Evolutionary conservation across 2,329 filamentous ascomycete genomes (phyloP), one percentile per base, ranked within the genome.

Genomic region (Harringtonia aguacate): DNA sequence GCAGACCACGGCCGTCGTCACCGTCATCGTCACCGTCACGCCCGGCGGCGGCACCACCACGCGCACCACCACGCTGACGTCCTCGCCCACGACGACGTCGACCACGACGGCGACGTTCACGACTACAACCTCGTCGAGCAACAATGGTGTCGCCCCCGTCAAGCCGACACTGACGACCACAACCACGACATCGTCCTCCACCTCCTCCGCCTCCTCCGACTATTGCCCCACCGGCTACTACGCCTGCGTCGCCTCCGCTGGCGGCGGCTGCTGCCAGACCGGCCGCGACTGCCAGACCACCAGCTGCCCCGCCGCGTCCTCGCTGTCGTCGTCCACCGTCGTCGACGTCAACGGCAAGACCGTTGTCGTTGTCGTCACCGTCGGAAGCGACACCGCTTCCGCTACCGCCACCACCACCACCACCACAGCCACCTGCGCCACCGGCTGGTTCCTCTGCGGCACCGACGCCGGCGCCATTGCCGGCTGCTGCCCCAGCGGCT

Each of bases 191-290:
- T n/a, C n/a, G n/a, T n/a, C n/a, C 7, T 7, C 39, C 12, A 57
- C 68, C 2, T 68, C 73, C 38, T 52, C 59, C 41, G 65, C 65
- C 1, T 53, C 38, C 49, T 55, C 36, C 33, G 61, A 61, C 28
- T 68, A 73, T 53, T 97, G 90, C 54, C 90, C 90, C 0, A 89
- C 82, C 0, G 89, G 89, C 3, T 97, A 89, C 68, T 97, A 97
- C 61, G 82, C 86, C 41, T 97, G 90, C 62, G 77, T 81, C 3
- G 90, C 90, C 2, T 79, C 80, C 47, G 86, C 89, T 47, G 87
- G 85, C 14, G 87, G 87, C 18, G 75, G 75, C 2, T 97, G 90
- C 66, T 97, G 90, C 64, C 84, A 84, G 46, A 88, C 86, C 0
- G 89, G 87, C 2, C 78, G 89, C 18, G 76, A 94, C 63, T 97